Conservation (phyloP, 2,329 filamentous ascomycete species). For the Botrytis paeoniae region DNA sequence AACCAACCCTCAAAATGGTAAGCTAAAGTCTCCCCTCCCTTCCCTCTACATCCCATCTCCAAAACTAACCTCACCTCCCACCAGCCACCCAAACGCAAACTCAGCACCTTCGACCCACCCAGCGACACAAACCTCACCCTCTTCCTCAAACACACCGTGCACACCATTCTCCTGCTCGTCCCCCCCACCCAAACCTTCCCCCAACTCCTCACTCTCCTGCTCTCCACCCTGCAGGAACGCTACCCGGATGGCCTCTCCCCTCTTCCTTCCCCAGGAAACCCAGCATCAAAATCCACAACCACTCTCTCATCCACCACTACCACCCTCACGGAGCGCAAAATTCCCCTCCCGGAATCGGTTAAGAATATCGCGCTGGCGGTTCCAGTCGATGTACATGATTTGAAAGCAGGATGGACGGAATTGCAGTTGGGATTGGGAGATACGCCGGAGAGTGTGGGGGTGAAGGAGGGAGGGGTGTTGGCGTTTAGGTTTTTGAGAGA, state of each 20-base stretch:
- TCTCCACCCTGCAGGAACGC: constrained; percentile 55
- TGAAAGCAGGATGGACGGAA: constrained; percentile 48
- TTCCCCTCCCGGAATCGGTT: constrained; percentile 36
- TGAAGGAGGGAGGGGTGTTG: constrained; percentile 42
- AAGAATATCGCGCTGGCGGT: constrained; percentile 47
- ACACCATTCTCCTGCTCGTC: constrained; percentile 68
- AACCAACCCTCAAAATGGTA: constrained; percentile 8
- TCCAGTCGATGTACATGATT: constrained; percentile 46
- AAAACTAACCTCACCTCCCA: background rate
- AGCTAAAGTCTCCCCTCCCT: background rate
- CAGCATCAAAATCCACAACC: constrained; percentile 28
- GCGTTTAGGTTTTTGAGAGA: constrained; percentile 41
- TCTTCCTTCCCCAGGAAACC: constrained; percentile 16
- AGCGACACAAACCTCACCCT: constrained; percentile 55
- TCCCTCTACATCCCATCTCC: background rate
- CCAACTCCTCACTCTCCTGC: constrained; percentile 55
- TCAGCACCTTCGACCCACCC: background rate
- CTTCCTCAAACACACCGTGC: constrained; percentile 69
- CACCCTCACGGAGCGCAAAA: constrained; percentile 29
- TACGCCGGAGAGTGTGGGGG: constrained; percentile 38
- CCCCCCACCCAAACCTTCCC: constrained; percentile 56
- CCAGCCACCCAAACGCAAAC: constrained; percentile 2
- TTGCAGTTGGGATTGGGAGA: constrained; percentile 40
- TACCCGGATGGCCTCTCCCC: constrained; percentile 51
- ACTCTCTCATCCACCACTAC: constrained; percentile 29